Evolutionary conservation across 345 rosid species (phyloP).

Genomic region (Nephelium lappaceum): DNA sequence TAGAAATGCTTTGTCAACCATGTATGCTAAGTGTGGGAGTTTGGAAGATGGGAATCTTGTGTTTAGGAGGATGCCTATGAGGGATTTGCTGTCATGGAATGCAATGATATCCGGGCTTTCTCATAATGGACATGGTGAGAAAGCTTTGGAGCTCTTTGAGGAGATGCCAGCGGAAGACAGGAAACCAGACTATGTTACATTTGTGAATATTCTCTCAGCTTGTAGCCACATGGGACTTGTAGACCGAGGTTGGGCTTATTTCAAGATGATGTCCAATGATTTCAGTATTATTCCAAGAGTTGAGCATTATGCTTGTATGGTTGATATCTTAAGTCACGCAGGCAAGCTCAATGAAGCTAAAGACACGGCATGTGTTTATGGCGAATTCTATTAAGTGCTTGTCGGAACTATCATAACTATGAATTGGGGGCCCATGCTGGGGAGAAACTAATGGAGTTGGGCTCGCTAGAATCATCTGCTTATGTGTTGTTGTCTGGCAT

Average conservation of each 20-base stretch:
- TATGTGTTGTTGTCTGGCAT: slow-evolving; percentile 58
- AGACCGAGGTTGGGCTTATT: slow-evolving; percentile 57
- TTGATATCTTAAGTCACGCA: slow-evolving; percentile 76
- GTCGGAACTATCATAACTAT: slow-evolving; percentile 55
- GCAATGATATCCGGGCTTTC: slow-evolving; percentile 60
- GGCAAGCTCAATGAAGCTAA: slow-evolving; percentile 67
- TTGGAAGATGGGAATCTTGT: slow-evolving; percentile 51
- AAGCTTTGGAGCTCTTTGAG: slow-evolving; percentile 59
- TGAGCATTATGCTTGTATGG: slow-evolving; percentile 82
- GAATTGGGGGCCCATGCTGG: slow-evolving; percentile 76
- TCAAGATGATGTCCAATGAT: slow-evolving; percentile 53
- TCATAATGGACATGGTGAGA: slow-evolving; percentile 46
- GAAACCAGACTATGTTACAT: slow-evolving; percentile 62
- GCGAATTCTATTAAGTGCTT: slow-evolving; percentile 68
- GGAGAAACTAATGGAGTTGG: slow-evolving; percentile 69
- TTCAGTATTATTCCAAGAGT: slow-evolving; percentile 52
- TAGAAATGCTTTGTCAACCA: slow-evolving; percentile 53
- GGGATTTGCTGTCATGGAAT: slow-evolving; percentile 60
- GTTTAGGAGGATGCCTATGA: slow-evolving; percentile 51
- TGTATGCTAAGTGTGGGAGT: slow-evolving; percentile 58
- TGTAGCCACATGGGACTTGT: slow-evolving; percentile 79
- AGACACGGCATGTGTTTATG: slow-evolving; percentile 74
- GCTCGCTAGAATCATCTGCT: slow-evolving; percentile 72
- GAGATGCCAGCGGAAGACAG: slow-evolving; percentile 55
- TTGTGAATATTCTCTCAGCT: slow-evolving; percentile 67